phyloP scores from a whole-genome alignment of 2,329 filamentous ascomycete genomes.

The Neofusicoccum laricinum region DNA sequence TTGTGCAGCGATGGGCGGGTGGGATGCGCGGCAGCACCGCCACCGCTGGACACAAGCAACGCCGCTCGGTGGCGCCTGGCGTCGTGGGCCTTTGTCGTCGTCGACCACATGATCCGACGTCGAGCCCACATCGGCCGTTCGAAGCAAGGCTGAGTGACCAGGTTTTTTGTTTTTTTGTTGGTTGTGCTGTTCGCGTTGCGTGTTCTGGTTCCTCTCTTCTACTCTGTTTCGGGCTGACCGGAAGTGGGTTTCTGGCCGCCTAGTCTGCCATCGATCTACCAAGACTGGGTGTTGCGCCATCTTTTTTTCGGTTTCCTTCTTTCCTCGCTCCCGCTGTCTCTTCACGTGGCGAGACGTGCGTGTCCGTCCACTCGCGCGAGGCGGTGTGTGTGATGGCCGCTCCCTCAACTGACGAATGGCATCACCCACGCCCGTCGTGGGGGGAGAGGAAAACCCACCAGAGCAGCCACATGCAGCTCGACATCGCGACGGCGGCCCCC shows the following conservation, averaged over 20 bases:
- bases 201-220: background rate
- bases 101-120: background rate
- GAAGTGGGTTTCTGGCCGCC: background rate
- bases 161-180: background rate
- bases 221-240: background rate
- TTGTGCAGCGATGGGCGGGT: no score
- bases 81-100: background rate
- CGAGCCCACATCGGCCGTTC: background rate
- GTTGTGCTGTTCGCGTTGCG: background rate
- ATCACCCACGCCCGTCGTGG: background rate
- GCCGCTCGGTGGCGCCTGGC: background rate
- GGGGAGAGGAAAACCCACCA: background rate
- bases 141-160: background rate
- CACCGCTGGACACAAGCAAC: background rate
- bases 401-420: background rate
- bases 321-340: background rate
- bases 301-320: background rate
- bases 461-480: background rate
- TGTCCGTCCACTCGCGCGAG: background rate
- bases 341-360: background rate
- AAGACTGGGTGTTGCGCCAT: no score
- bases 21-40: background rate
- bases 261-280: no score
- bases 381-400: background rate
- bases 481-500: no score